Percentiles rank a stretch among this genome's conserved stretches.
Evolutionary conservation across 176 grass and related monocot species (phyloP).

Genomic region (Juncus effusus): DNA sequence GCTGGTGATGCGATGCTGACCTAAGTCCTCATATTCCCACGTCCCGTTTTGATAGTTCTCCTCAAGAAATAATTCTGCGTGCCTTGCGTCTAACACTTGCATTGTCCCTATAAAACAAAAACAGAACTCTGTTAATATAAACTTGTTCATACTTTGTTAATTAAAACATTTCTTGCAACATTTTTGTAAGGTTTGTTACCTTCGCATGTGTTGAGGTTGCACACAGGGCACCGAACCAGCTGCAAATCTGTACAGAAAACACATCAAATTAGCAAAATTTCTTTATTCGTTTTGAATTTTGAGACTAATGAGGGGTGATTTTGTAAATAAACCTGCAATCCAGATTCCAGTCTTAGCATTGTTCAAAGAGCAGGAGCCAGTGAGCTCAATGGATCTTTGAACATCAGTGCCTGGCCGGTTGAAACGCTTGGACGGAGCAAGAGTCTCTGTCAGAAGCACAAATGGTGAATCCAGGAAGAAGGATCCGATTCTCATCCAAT

Average conservation of each 20-base stretch:
- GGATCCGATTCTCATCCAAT: conserved; percentile 64
- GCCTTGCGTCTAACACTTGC: conserved; percentile 78
- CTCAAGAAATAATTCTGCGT: conserved; percentile 82
- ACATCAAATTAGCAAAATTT: background rate
- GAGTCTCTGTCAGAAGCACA: conserved; percentile 51
- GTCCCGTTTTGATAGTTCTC: conserved; percentile 46
- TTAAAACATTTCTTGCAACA: background rate
- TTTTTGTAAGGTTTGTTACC: conserved; percentile 28
- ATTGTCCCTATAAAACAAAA: conserved; percentile 49
- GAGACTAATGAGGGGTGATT: background rate
- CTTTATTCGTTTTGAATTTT: background rate
- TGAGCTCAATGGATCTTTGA: conserved; percentile 33
- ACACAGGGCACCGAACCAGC: conserved; percentile 63
- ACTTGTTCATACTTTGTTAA: background rate
- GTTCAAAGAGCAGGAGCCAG: conserved; percentile 49
- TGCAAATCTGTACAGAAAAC: conserved; percentile 56
- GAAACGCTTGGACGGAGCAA: conserved; percentile 44
- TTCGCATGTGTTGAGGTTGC: conserved; percentile 56
- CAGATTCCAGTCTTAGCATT: conserved; percentile 68
- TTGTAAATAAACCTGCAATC: conserved; percentile 57
- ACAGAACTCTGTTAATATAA: background rate
- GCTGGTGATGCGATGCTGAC: conserved; percentile 38
- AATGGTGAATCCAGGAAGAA: conserved; percentile 59
- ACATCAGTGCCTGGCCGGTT: conserved; percentile 21
- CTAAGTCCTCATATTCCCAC: conserved; percentile 73